A percentile compares a stretch with the other conserved stretches of the same genome.
Evolutionary conservation across 306 rosid genomes (phyloP).

Genomic region (Rosa multiflora): DNA sequence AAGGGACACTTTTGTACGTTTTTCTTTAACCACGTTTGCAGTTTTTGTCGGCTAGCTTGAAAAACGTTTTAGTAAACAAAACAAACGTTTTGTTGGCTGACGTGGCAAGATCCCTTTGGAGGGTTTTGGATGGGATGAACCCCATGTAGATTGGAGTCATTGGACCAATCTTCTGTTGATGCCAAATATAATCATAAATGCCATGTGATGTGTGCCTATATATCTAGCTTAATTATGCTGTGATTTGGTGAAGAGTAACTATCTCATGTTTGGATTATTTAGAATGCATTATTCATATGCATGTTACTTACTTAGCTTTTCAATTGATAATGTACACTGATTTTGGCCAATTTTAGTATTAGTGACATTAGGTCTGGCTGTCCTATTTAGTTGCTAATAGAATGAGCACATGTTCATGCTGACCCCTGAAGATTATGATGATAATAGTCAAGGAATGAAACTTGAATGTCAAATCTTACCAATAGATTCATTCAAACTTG

Average conservation of each 20-base stretch:
- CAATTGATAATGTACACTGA: neutral
- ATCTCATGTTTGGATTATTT: neutral
- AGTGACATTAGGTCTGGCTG: neutral
- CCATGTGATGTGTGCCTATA: slow-evolving; percentile 2
- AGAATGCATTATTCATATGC: neutral
- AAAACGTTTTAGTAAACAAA: neutral
- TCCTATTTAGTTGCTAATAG: neutral
- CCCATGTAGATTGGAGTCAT: neutral
- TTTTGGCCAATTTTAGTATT: neutral
- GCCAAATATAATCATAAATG: neutral
- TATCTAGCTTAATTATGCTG: neutral
- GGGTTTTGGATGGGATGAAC: slow-evolving; percentile 16
- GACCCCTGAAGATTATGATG: neutral
- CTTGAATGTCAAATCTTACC: neutral
- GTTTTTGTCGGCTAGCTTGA: slow-evolving; percentile 3
- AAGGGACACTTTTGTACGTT: slow-evolving; percentile 4
- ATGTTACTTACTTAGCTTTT: neutral
- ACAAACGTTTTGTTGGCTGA: neutral
- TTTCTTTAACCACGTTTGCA: slow-evolving; percentile 15
- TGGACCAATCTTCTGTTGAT: neutral
- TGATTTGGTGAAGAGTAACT: neutral
- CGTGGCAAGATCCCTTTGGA: slow-evolving; percentile 26
- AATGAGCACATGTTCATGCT: neutral
- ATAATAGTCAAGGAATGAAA: neutral
- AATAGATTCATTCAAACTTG: neutral